Conservation (phyloP, 106 monocot species). For the Ottelia alismoides region DNA sequence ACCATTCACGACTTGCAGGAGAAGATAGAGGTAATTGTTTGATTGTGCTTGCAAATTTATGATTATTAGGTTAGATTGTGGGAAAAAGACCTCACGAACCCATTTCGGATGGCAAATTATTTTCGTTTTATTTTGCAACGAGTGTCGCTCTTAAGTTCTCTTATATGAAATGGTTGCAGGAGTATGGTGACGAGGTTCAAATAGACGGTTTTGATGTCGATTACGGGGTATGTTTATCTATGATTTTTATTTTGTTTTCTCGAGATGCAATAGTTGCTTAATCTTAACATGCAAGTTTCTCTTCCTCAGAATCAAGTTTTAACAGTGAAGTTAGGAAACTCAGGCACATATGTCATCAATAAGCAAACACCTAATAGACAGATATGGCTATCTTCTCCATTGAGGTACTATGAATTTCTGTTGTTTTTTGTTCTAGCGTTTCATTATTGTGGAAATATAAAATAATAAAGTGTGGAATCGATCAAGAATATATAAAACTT, state of each 20-base stretch:
- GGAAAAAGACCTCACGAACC: too few species aligned
- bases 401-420: too few species aligned
- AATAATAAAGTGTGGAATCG: too few species aligned
- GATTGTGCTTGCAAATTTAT: too few species aligned
- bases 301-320: constrained; percentile 78
- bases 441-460: too few species aligned
- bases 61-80: too few species aligned
- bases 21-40: constrained; percentile 47
- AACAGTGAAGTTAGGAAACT: constrained; percentile 68
- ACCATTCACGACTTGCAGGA: constrained; percentile 64
- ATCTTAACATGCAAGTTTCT: background rate
- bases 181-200: constrained; percentile 76
- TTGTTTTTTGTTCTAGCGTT: too few species aligned
- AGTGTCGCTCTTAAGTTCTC: too few species aligned
- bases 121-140: too few species aligned
- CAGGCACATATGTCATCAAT: constrained; percentile 94
- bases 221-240: constrained; percentile 63
- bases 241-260: background rate
- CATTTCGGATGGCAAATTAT: too few species aligned
- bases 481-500: too few species aligned
- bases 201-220: constrained; percentile 95
- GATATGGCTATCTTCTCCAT: constrained; percentile 95
- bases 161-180: constrained; percentile 26
- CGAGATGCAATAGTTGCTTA: background rate
- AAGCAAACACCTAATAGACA: constrained; percentile 98